phyloP scores from a whole-genome alignment of 2,329 filamentous ascomycete species.

The Aspergillus tamarii region DNA sequence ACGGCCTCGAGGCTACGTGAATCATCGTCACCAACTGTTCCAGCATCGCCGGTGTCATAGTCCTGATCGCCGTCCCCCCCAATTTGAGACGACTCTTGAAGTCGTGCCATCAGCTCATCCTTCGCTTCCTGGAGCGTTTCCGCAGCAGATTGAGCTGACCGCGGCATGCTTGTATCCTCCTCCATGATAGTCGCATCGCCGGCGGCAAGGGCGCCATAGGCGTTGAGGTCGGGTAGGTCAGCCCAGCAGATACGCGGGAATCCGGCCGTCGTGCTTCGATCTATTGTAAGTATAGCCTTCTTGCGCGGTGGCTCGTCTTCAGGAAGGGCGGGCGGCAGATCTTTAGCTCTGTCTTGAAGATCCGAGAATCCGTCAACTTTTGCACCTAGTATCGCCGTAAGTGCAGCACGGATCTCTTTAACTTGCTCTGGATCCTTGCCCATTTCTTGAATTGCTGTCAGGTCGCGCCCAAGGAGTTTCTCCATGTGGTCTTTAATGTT shows the following conservation, averaged over 20 bases:
- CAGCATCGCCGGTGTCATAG: constrained; percentile 45
- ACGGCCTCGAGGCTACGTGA: constrained; percentile 46
- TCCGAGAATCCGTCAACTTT: constrained; percentile 51
- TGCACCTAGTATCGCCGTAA: constrained; percentile 47
- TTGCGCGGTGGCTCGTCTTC: constrained; percentile 43
- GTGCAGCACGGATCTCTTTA: constrained; percentile 47
- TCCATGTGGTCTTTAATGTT: constrained; percentile 55
- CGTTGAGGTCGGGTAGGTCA: constrained; percentile 47
- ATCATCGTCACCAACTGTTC: constrained; percentile 48
- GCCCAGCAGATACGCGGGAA: constrained; percentile 48
- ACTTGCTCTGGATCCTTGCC: constrained; percentile 49
- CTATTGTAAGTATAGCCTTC: constrained; percentile 46
- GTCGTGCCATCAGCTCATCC: constrained; percentile 53
- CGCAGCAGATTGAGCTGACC: constrained; percentile 52
- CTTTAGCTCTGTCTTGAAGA: constrained; percentile 43
- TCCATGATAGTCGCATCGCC: constrained; percentile 45
- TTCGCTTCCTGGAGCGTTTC: constrained; percentile 56
- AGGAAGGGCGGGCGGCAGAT: constrained; percentile 38
- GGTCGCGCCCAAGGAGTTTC: constrained; percentile 46
- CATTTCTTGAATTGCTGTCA: constrained; percentile 51
- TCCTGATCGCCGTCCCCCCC: constrained; percentile 44
- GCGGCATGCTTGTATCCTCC: constrained; percentile 51
- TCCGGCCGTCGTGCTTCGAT: constrained; percentile 43
- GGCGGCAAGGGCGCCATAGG: constrained; percentile 42
- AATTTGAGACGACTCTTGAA: constrained; percentile 50